Evolutionary conservation across 1,284 basidiomycete species (phyloP).

Genomic region (Volvariella surrecta): DNA sequence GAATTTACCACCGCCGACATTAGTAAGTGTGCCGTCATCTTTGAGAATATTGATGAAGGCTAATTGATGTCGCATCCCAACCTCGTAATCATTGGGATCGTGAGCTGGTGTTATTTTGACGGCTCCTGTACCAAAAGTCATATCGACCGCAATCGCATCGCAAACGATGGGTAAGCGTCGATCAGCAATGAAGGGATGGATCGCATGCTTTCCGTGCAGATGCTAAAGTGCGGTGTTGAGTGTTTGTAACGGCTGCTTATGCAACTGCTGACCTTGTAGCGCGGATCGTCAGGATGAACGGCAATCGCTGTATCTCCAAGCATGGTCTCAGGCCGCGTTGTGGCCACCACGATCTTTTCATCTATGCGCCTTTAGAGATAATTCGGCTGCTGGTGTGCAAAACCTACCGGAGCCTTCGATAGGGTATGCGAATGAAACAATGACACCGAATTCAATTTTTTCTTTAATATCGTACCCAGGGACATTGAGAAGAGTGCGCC

Average conservation of each 20-base stretch:
- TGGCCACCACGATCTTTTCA: constrained; percentile 91
- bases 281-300: constrained; percentile 88
- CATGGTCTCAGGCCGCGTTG: constrained; percentile 99
- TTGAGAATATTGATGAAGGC: constrained; percentile 96
- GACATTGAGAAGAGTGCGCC: constrained; percentile 83
- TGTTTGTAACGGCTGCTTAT: constrained; percentile 17
- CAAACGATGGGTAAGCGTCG: constrained; percentile 87
- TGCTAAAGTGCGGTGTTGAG: constrained; percentile 39
- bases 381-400: neutral
- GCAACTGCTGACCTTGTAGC: constrained; percentile 62
- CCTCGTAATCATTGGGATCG: constrained; percentile 97
- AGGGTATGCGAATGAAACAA: constrained; percentile 92
- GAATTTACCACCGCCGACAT: constrained; percentile 83
- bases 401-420: constrained; percentile 73
- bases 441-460: constrained; percentile 95
- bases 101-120: constrained; percentile 99
- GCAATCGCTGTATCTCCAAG: constrained; percentile 97
- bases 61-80: constrained; percentile 83
- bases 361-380: constrained; percentile 34
- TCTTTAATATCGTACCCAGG: constrained; percentile 95
- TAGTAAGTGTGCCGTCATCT: constrained; percentile 96
- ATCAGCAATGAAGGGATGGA: constrained; percentile 81
- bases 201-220: constrained; percentile 88
- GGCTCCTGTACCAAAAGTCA: constrained; percentile 96
- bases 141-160: constrained; percentile 84